A percentile compares a stretch with the other conserved stretches of the same genome.
These are phyloP conservation scores for Populus tremula DNA, from an alignment of 345 rosid species.

Conservation along the genomic window DNA sequence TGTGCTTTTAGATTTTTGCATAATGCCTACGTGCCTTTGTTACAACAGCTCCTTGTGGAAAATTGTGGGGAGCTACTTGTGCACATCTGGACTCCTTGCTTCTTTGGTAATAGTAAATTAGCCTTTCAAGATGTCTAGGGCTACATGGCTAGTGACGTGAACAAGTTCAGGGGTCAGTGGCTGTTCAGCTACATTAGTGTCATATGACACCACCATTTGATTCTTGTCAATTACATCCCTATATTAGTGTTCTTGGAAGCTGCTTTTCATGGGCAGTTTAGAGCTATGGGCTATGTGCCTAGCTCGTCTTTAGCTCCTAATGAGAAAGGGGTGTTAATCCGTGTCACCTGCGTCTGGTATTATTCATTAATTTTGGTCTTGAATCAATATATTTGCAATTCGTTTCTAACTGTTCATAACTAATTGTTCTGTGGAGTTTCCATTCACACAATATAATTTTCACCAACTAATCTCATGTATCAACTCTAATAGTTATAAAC, in stretches of 20 bases:
- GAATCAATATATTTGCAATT: background rate
- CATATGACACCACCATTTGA: background rate
- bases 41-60: background rate
- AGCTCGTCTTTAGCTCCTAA: background rate
- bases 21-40: background rate
- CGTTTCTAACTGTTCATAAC: background rate
- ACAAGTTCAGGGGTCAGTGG: background rate
- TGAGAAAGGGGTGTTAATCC: background rate
- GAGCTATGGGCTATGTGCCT: background rate
- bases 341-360: background rate
- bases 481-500: background rate
- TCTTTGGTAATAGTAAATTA: background rate
- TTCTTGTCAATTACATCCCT: background rate
- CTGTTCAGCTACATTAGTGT: background rate
- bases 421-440: background rate
- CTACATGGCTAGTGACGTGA: background rate
- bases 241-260: background rate
- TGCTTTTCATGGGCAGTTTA: background rate
- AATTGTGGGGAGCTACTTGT: background rate
- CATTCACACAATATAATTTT: background rate
- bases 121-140: background rate
- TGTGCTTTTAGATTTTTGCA: background rate
- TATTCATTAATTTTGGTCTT: background rate
- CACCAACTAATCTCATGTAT: background rate
- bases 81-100: background rate